Percentiles rank a stretch among this genome's conserved stretches.
Conservation (phyloP, 306 rosid species). For the Argentina anserina region DNA sequence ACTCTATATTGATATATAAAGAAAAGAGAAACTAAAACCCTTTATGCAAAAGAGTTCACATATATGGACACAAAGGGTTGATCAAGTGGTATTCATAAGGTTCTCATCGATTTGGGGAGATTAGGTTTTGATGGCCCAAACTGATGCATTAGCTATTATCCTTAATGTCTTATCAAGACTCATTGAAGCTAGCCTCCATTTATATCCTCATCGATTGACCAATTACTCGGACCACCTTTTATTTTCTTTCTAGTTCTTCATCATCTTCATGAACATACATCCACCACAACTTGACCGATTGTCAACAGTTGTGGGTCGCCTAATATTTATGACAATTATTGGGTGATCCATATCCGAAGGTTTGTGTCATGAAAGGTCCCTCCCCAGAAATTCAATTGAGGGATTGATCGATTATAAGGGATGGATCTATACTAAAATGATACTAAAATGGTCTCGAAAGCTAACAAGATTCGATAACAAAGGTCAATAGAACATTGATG, state of each 20-base stretch:
- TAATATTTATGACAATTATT: slow-evolving; percentile 32
- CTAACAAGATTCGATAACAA: too few relatives aligned
- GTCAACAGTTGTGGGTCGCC: slow-evolving; percentile 27
- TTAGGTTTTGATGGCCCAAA: neutral
- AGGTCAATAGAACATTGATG: too few relatives aligned
- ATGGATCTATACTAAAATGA: too few relatives aligned
- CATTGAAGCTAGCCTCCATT: neutral
- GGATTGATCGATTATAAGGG: too few relatives aligned
- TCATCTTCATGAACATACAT: slow-evolving; percentile 6
- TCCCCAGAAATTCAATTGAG: too few relatives aligned
- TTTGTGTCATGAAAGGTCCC: slow-evolving; percentile 9
- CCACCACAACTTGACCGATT: slow-evolving; percentile 25
- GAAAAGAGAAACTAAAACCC: neutral
- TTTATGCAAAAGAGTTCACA: neutral
- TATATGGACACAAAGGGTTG: neutral
- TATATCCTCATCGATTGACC: slow-evolving; percentile 43
- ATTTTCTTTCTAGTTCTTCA: neutral
- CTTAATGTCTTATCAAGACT: neutral
- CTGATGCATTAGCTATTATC: slow-evolving; percentile 1
- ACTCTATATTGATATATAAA: too few relatives aligned
- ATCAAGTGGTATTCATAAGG: neutral
- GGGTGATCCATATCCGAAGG: slow-evolving; percentile 6
- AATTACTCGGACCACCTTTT: slow-evolving; percentile 60
- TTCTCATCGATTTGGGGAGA: neutral
- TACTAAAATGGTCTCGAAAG: too few relatives aligned